phyloP scores from a whole-genome alignment of 2,329 filamentous ascomycete species.

The Colletotrichum navitas region DNA sequence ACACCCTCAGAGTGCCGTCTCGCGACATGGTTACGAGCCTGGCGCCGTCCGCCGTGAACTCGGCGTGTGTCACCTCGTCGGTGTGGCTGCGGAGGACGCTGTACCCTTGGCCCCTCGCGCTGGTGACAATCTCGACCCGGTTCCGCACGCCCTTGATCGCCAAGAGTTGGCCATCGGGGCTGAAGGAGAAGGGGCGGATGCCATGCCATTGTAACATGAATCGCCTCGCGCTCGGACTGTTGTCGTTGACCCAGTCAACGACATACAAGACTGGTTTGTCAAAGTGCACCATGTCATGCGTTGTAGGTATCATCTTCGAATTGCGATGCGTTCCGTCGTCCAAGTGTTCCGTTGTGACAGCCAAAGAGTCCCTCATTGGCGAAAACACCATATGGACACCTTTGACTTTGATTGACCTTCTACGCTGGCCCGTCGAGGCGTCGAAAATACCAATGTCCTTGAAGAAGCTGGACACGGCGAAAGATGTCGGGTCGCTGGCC shows the following conservation, averaged over 20 bases:
- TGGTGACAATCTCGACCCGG: conserved; percentile 33
- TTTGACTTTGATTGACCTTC: conserved; percentile 19
- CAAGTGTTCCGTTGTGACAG: conserved; percentile 25
- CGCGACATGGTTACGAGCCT: conserved; percentile 30
- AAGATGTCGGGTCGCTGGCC: conserved; percentile 2
- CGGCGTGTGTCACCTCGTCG: conserved; percentile 39
- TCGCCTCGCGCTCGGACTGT: neutral
- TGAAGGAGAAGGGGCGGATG: conserved; percentile 34
- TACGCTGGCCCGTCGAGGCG: neutral
- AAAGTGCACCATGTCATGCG: conserved; percentile 36
- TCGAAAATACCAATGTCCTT: conserved; percentile 32
- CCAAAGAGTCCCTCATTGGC: conserved; percentile 17
- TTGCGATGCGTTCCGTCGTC: conserved; percentile 9
- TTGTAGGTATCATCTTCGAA: neutral
- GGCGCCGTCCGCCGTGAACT: conserved; percentile 32
- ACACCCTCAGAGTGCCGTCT: conserved; percentile 37
- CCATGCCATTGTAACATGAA: conserved; percentile 32
- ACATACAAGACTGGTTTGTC: conserved; percentile 26
- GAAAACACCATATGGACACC: conserved; percentile 35
- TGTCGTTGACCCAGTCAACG: neutral
- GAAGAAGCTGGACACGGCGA: conserved; percentile 36
- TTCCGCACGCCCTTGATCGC: conserved; percentile 31
- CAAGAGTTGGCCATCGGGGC: conserved; percentile 20
- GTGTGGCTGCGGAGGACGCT: conserved; percentile 39
- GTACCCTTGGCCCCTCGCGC: conserved; percentile 17